Evolutionary conservation across 1,284 basidiomycete species (phyloP).

Genomic region (Trichosporon faecale): DNA sequence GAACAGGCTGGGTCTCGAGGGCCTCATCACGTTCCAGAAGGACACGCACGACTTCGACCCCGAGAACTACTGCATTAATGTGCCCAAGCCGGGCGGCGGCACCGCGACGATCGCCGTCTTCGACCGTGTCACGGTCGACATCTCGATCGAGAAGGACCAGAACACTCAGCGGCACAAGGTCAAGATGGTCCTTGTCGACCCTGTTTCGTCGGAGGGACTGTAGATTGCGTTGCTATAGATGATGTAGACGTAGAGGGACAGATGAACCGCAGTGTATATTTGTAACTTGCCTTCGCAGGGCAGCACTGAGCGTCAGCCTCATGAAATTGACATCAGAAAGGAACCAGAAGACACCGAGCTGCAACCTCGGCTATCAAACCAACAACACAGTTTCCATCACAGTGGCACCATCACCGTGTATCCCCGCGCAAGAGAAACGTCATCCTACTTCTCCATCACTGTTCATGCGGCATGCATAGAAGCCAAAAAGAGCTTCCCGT

Average conservation of each 20-base stretch:
- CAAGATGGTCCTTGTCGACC: slow-evolving; percentile 63
- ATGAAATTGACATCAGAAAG: too few species aligned
- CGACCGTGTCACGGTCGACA: slow-evolving; percentile 84
- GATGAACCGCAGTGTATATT: slow-evolving; percentile 2
- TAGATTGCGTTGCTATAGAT: slow-evolving; percentile 18
- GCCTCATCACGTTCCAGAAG: slow-evolving; percentile 85
- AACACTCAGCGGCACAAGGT: slow-evolving; percentile 92
- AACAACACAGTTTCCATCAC: background rate
- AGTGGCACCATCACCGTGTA: background rate
- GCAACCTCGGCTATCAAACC: background rate
- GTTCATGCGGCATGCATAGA: background rate
- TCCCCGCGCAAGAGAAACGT: background rate
- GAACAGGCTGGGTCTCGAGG: slow-evolving; percentile 82
- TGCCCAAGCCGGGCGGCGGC: slow-evolving; percentile 58
- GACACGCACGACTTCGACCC: slow-evolving; percentile 80
- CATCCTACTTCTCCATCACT: background rate
- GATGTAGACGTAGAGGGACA: background rate
- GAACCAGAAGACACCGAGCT: too few species aligned
- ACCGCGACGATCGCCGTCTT: slow-evolving; percentile 75
- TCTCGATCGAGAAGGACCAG: slow-evolving; percentile 89
- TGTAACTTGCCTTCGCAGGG: background rate
- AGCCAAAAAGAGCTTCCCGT: background rate
- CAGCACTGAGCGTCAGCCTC: too few species aligned
- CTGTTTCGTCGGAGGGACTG: slow-evolving; percentile 42
- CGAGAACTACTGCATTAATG: slow-evolving; percentile 79